Base-by-base conservation (phyloP, 352 stramenopile species). In the Stephanocyclus meneghinianus region DNA sequence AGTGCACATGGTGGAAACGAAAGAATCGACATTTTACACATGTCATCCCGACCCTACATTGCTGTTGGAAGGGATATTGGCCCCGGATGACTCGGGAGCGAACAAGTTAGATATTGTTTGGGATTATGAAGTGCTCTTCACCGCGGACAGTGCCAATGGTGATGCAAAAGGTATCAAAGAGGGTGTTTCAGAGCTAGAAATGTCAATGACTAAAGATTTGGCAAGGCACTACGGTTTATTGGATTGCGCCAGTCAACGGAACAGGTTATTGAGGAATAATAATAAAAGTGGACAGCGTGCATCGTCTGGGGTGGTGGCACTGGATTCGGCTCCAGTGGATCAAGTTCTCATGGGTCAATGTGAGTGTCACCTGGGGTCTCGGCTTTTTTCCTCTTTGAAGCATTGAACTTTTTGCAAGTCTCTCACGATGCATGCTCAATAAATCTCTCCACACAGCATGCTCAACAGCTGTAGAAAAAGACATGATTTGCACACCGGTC, bases 31-130 rank as follows among this genome's bases (percentile, higher is more conserved):
- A 65, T 65, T 65, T 32, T 65, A 65, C 37, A 65, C 57, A 0
- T 65, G 57, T 65, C 57, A 65, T 30, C 57, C 57, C 7, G 35
- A 65, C 37, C 57, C 57, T 26, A 35, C 57, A n/a, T 11, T 32
- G 18, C 18, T 65, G 6, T 37, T 40, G 30, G 32, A 32, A 13
- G 57, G 57, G 29, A 32, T 50, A 35, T 50, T 65, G 5, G 10
- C 10, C 3, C 57, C 57, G 15, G 32, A 30, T 32, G 57, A 65
- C 26, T 32, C 57, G 13, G 10, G 16, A 16, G 32, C 32, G 6
- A 51, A 4, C 5, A 65, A 65, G 32, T 35, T 32, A 18, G 4
- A 50, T 0, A 11, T 65, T 29, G 35, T 35, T 11, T 65, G 29
- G 18, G 57, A 65, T 51, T 65, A 65, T 30, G 57, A 65, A 65